A percentile compares a stretch with the other conserved stretches of the same genome.
These are phyloP conservation scores for Monilinia vaccinii-corymbosi DNA, from an alignment of 2,329 filamentous ascomycete genomes.

Conservation along the genomic window DNA sequence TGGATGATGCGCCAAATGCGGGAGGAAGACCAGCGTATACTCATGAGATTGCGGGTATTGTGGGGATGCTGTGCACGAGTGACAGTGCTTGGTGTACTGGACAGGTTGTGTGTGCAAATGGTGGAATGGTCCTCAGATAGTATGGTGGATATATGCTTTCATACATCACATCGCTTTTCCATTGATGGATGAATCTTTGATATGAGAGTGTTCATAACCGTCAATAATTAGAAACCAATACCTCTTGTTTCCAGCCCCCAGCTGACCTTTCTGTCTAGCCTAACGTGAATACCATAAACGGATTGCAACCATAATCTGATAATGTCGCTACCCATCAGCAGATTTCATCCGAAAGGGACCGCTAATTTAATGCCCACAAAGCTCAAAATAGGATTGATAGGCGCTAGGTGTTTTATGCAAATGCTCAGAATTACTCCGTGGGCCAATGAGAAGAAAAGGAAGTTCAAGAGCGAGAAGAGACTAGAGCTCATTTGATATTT, in stretches of 20 bases:
- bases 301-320: not conserved
- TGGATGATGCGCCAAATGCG: slow-evolving; percentile 46
- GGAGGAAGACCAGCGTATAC: slow-evolving; percentile 55
- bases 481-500: not conserved
- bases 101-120: slow-evolving; percentile 71
- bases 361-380: not conserved
- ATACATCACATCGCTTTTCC: not conserved
- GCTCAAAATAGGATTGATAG: not conserved
- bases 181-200: not conserved
- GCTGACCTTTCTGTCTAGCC: not conserved
- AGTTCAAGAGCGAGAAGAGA: not conserved
- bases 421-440: not conserved
- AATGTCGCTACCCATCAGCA: not conserved
- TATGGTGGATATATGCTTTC: not conserved
- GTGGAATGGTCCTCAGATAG: slow-evolving; percentile 53
- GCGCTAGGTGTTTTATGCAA: not conserved
- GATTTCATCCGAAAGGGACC: not conserved
- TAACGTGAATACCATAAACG: not conserved
- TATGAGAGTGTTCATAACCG: too few species aligned
- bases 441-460: not conserved
- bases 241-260: not conserved
- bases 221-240: not conserved
- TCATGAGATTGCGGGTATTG: slow-evolving; percentile 64
- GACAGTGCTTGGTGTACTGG: slow-evolving; percentile 74
- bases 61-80: slow-evolving; percentile 63